Evolutionary conservation across 805 yeast species (phyloP).

Genomic region (Kodamaea neixiangensis): DNA sequence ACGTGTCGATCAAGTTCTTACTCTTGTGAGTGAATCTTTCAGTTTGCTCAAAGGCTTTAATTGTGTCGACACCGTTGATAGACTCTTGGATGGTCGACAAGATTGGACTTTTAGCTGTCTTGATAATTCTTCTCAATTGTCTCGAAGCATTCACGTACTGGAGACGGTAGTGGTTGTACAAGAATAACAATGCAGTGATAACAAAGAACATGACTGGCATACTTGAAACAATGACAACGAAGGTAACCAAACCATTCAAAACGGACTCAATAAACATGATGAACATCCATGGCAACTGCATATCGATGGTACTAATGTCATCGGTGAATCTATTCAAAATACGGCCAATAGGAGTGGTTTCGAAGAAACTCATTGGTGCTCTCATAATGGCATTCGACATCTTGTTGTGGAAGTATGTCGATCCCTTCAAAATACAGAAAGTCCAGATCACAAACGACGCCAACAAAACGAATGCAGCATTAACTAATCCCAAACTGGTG

Average conservation of each 20-base stretch:
- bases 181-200: slow-evolving; percentile 46
- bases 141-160: slow-evolving; percentile 71
- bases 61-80: slow-evolving; percentile 72
- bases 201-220: slow-evolving; percentile 57
- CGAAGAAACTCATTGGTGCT: slow-evolving; percentile 69
- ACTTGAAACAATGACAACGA: slow-evolving; percentile 51
- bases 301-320: slow-evolving; percentile 61
- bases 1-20: slow-evolving; percentile 50
- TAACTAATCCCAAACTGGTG: slow-evolving; percentile 54
- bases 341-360: slow-evolving; percentile 69
- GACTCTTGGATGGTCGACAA: slow-evolving; percentile 84
- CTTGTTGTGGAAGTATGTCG: slow-evolving; percentile 53
- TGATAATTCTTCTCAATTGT: slow-evolving; percentile 73
- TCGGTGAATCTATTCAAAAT: slow-evolving; percentile 65
- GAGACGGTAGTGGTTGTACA: slow-evolving; percentile 70
- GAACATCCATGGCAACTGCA: slow-evolving; percentile 55
- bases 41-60: slow-evolving; percentile 72
- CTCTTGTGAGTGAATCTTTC: slow-evolving; percentile 62
- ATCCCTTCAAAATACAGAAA: slow-evolving; percentile 57
- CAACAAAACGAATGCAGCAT: slow-evolving; percentile 49
- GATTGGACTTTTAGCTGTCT: slow-evolving; percentile 72
- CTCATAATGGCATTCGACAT: slow-evolving; percentile 56
- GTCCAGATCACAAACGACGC: slow-evolving; percentile 52
- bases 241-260: slow-evolving; percentile 49
- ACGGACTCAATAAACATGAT: slow-evolving; percentile 46